phyloP scores from a whole-genome alignment of 768 basidiomycete species.

The Galerina marginata region DNA sequence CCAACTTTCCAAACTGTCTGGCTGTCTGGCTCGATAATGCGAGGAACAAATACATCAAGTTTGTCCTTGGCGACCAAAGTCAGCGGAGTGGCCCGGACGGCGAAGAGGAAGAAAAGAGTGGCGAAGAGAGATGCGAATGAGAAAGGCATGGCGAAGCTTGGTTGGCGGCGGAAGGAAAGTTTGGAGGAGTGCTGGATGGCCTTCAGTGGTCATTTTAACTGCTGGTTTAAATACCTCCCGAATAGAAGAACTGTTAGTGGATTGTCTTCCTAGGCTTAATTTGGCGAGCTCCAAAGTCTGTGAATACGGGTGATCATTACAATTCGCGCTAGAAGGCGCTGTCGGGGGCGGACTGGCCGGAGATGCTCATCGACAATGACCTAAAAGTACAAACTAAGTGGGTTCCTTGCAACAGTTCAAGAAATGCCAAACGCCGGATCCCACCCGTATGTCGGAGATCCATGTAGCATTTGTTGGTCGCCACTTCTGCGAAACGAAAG shows the following conservation, averaged over 20 bases:
- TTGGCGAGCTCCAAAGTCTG: slow-evolving; percentile 19
- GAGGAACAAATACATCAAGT: slow-evolving; percentile 37
- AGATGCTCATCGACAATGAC: neutral
- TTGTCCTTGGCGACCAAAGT: slow-evolving; percentile 26
- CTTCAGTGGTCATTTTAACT: slow-evolving; percentile 4
- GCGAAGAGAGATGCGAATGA: slow-evolving; percentile 29
- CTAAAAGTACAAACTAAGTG: neutral
- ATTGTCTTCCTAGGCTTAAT: slow-evolving; percentile 9
- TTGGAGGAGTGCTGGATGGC: slow-evolving; percentile 13
- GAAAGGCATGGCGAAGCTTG: slow-evolving; percentile 25
- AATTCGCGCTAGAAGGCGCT: slow-evolving; percentile 22
- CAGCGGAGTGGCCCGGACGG: slow-evolving; percentile 30
- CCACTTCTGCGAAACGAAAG: neutral
- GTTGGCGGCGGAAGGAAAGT: slow-evolving; percentile 6
- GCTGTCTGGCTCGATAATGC: slow-evolving; percentile 32
- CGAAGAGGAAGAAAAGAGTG: slow-evolving; percentile 30
- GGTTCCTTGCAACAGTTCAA: slow-evolving; percentile 11
- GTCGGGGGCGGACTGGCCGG: slow-evolving; percentile 8
- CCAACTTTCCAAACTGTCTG: slow-evolving; percentile 36
- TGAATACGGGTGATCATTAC: slow-evolving; percentile 19
- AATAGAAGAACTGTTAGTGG: slow-evolving; percentile 20
- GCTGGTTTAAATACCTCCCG: slow-evolving; percentile 21
- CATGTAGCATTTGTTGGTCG: too few relatives aligned
- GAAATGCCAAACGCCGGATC: neutral
- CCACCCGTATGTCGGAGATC: neutral